Evolutionary conservation across 768 basidiomycete genomes (phyloP), one percentile per base, ranked within the genome.

Genomic region (Sarcodon sp.): DNA sequence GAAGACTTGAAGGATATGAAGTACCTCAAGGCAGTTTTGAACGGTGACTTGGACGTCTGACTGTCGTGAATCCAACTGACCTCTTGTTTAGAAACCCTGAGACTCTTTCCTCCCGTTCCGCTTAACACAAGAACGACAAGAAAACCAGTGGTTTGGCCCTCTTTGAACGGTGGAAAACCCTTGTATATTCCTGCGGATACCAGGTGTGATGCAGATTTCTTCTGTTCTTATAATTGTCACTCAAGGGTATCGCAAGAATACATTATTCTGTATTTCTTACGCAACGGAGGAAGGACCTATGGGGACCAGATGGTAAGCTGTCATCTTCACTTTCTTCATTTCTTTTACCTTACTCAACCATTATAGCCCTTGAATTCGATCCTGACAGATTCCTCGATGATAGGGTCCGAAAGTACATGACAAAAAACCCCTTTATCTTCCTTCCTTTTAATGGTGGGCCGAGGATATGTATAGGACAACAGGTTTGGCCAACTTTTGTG

Each of bases 321-420:
- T 12, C 47, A 63, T 38, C 43, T 69, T 13, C 37, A 13, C 37
- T 18, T 38, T 13, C 13, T 38, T 27, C 2, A 27, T 38, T 46
- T 41, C 2, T 8, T 27, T 11, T n/a, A n/a, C 1, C 36, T 46
- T 15, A 27, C 34, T 3, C 12, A 5, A 11, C 39, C 38, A 12
- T 15, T 15, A 7, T 44, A 79, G 78, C 79, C 15, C 57, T 70
- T 3, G 53, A 62, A 49, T 85, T 83, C 51, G 81, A 83, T 55
- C 82, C 82, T 0, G 76, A 81, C 50, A 69, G 81, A 1, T 83
- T 81, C 68, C 57, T 84, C 36, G 81, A 84, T 51, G 72, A 75
- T 27, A 67, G 80, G 3, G 47, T 79, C 37, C 65, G 68, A 3
- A 38, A 38, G 37, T 13, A 13, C 37, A 56, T 78, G 50, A 27